These are phyloP conservation scores for Xylaria sp. DNA, from an alignment of 2,329 filamentous ascomycete genomes.

Conservation along the genomic window DNA sequence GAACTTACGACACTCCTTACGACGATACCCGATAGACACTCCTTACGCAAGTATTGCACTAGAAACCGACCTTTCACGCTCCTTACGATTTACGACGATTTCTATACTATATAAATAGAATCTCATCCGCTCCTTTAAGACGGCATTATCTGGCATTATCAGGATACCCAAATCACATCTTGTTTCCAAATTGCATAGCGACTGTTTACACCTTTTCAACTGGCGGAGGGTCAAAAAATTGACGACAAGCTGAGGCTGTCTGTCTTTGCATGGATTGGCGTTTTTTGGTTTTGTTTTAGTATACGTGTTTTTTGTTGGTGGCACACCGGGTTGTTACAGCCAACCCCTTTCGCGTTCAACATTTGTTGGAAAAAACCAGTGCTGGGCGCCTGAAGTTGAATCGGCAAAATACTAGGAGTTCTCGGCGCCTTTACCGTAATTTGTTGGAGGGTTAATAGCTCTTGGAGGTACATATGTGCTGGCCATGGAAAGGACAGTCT, in stretches of 20 bases:
- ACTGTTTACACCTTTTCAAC: conserved; percentile 55
- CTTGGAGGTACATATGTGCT: conserved; percentile 17
- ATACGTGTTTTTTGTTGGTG: conserved; percentile 31
- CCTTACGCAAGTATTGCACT: conserved; percentile 52
- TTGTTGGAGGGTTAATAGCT: not conserved
- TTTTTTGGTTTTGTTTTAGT: conserved; percentile 41
- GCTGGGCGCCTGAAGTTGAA: conserved; percentile 27
- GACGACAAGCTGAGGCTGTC: conserved; percentile 45
- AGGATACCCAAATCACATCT: conserved; percentile 51
- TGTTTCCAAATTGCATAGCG: conserved; percentile 66
- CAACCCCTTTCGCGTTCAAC: not conserved
- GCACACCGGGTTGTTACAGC: not conserved
- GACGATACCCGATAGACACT: conserved; percentile 59
- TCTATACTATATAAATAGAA: conserved; percentile 50
- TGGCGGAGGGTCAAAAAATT: conserved; percentile 43
- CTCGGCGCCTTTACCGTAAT: conserved; percentile 33
- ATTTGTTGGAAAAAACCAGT: conserved; percentile 21
- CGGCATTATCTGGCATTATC: conserved; percentile 49
- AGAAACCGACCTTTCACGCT: conserved; percentile 49
- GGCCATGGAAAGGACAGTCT: conserved; percentile 29
- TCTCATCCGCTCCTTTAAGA: conserved; percentile 52
- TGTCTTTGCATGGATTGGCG: conserved; percentile 50
- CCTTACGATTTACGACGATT: conserved; percentile 52
- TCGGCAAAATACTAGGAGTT: conserved; percentile 41
- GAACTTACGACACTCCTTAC: conserved; percentile 53